phyloP scores from a whole-genome alignment of 257 asterid species.

The Solanum corneliomulleri region DNA sequence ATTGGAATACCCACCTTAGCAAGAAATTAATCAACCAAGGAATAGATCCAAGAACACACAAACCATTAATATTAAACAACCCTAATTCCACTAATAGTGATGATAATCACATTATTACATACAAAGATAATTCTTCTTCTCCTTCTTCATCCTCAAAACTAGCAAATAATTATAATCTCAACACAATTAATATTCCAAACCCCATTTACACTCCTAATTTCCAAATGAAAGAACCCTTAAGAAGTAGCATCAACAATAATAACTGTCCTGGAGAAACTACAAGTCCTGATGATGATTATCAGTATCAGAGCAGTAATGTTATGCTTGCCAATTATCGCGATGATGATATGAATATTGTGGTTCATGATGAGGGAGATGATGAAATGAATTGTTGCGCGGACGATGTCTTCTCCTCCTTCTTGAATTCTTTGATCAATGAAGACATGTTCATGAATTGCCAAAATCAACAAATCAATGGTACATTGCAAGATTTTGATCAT shows the following conservation, averaged over 20 bases:
- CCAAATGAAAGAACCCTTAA: not conserved
- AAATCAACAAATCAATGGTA: not conserved
- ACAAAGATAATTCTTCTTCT: not conserved
- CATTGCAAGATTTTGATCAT: not conserved
- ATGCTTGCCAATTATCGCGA: not conserved
- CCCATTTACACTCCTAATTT: not conserved
- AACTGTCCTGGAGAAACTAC: not conserved
- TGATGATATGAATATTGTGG: not conserved
- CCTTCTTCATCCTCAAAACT: not conserved
- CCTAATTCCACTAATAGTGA: not conserved
- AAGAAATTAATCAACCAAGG: slow-evolving; percentile 65
- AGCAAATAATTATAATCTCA: not conserved
- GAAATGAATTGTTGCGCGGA: slow-evolving; percentile 17
- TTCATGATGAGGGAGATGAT: slow-evolving; percentile 2
- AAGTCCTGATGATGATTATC: not conserved
- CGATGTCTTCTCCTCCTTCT: slow-evolving; percentile 45
- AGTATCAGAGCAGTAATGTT: not conserved
- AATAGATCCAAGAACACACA: slow-evolving; percentile 69
- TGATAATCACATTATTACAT: not conserved
- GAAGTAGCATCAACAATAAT: not conserved
- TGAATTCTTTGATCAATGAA: slow-evolving; percentile 55
- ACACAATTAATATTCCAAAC: not conserved
- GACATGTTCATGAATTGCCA: slow-evolving; percentile 24
- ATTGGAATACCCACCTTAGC: slow-evolving; percentile 66
- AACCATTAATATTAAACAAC: slow-evolving; percentile 22